Evolutionary conservation across 768 basidiomycete species (phyloP), one percentile per base, ranked within the genome.

Genomic region (Cystobasidium ongulense): DNA sequence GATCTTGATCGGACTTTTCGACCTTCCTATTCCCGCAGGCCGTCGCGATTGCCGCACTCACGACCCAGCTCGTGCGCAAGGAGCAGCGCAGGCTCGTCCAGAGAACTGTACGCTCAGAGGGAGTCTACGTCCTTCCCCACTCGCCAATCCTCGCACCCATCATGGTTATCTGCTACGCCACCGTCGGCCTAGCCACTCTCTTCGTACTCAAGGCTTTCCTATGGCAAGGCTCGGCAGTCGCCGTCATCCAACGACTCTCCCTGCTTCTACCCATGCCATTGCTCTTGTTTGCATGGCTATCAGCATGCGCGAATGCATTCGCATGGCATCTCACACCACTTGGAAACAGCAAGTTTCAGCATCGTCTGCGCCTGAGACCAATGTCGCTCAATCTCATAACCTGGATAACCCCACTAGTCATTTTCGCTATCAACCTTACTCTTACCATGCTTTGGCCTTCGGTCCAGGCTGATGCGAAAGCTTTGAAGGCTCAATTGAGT

Each of bases 321-420:
- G 68, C 68, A n/a, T 71, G 68, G 68, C 68, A 71, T 43, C 68
- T 71, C 31, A 71, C 68, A 15, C 68, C 68, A 2, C 53, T 43
- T 38, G 68, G 68, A 27, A 7, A 31, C 35, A 33, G 31, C 13
- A 33, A 54, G 39, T 35, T 27, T 13, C 54, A 36, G 18, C 52
- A 36, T 15, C 31, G 29, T 3, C 68, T 71, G 2, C 68, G 68
- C 11, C 54, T 71, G 10, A 54, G 25, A 21, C 68, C 68, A 8
- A 36, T 36, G n/a, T 59, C 68, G 10, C 68, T 71, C 68, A 71
- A 71, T 36, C 29, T 71, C 54, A 38, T 71, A n/a, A 54, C 50
- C 27, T 71, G 68, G 68, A n/a, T 46, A 1, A 54, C 43, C 21
- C 68, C 68, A 15, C 10, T 71, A 13, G 8, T 59, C 52, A 61